Base-by-base conservation (phyloP, 2,329 filamentous ascomycete species). In the Coniella lustricola region DNA sequence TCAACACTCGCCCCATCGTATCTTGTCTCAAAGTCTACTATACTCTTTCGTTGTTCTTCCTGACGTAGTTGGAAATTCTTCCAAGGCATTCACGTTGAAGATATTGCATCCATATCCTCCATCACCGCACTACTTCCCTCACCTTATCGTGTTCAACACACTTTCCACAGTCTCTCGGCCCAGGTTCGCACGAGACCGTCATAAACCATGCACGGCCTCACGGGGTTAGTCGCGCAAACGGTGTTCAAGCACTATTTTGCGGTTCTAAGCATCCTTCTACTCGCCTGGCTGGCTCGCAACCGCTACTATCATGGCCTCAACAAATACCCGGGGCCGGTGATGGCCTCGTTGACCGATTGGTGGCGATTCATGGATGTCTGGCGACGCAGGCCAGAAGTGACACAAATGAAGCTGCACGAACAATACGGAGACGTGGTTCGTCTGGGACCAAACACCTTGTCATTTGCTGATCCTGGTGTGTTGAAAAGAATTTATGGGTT, bases 331-430 rank as follows among this genome's bases (percentile, higher is more conserved):
- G 87, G 87, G 0, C 86, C 83, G 0, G 71, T 82, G 48, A 59
- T 87, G 36, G 87, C 87, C 17, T 82, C 74, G 2, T 62, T 77
- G 44, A 86, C 83, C 12, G 79, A 91, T 60, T 82, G 79, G 74
- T 91, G 87, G 86, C 74, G 87, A 17, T 79, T 89, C 54, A 74
- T 76, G 59, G 84, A 89, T 57, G 85, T 87, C 1, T 81, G 74
- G 49, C 72, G 75, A 8, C 74, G 79, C 43, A 72, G 78, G 34
- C 77, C 86, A 3, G 83, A 93, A 50, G 65, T 77, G 53, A 88
- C 84, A 0, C 82, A 86, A 52, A 74, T 84, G 38, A 71, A 66
- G 8, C 71, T 93, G 1, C 64, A 66, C 48, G 53, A 60, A 17
- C 57, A 61, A 39, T 64, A 67, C 44, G 69, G 69, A 7, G 56